phyloP scores from a whole-genome alignment of 2,329 filamentous ascomycete species.

The Exophiala xenobiotica region DNA sequence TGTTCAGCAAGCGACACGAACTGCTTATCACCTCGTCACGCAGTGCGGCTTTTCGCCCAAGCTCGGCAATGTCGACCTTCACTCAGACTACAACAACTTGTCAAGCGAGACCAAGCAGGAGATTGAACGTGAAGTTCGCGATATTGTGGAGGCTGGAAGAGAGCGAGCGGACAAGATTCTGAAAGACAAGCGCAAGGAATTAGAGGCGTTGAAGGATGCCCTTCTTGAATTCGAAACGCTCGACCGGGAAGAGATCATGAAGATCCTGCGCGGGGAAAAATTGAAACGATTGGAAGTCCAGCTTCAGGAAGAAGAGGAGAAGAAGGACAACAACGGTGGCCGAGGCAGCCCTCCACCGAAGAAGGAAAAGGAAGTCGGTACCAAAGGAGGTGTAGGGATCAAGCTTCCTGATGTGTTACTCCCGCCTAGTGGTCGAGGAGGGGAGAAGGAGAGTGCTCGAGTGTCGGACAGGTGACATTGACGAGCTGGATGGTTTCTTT shows the following conservation, averaged over 20 bases:
- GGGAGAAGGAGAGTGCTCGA: slow-evolving; percentile 26
- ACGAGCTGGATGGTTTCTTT: background rate
- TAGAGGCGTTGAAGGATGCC: slow-evolving; percentile 84
- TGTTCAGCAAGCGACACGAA: slow-evolving; percentile 74
- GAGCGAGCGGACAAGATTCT: slow-evolving; percentile 71
- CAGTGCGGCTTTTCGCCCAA: slow-evolving; percentile 83
- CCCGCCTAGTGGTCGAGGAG: slow-evolving; percentile 23
- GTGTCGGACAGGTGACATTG: slow-evolving; percentile 20
- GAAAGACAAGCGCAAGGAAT: slow-evolving; percentile 72
- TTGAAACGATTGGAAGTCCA: slow-evolving; percentile 65
- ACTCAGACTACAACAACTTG: slow-evolving; percentile 73
- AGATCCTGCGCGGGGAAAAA: slow-evolving; percentile 83
- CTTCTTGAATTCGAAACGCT: slow-evolving; percentile 93
- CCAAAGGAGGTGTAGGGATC: slow-evolving; percentile 29
- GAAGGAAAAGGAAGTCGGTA: slow-evolving; percentile 29
- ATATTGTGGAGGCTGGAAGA: slow-evolving; percentile 77
- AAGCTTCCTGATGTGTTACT: slow-evolving; percentile 32
- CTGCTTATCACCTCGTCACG: slow-evolving; percentile 86
- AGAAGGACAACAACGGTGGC: slow-evolving; percentile 32
- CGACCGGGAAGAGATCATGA: slow-evolving; percentile 83
- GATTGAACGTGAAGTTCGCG: slow-evolving; percentile 86
- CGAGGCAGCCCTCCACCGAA: slow-evolving; percentile 27
- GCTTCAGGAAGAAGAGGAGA: slow-evolving; percentile 52
- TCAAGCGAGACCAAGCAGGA: slow-evolving; percentile 82
- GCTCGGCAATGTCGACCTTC: slow-evolving; percentile 87